Percentiles rank a stretch among this genome's conserved stretches.
These are phyloP conservation scores for Moricandia arvensis DNA, from an alignment of 345 rosid genomes.

Conservation along the genomic window DNA sequence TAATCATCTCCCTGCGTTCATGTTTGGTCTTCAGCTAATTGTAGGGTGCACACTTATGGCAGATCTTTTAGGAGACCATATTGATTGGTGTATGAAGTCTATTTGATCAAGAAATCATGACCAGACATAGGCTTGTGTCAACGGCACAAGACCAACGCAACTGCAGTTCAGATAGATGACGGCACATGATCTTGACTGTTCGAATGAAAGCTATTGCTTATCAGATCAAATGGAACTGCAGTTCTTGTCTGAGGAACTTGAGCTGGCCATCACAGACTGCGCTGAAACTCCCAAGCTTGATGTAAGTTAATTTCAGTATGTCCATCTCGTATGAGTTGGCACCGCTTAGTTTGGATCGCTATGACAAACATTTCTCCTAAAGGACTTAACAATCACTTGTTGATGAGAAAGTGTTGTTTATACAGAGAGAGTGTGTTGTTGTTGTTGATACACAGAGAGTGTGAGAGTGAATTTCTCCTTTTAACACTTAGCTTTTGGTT, in stretches of 20 bases:
- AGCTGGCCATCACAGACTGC: conserved; percentile 70
- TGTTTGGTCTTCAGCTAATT: conserved; percentile 13
- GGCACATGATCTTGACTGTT: too few relatives aligned
- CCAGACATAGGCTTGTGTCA: conserved; percentile 41
- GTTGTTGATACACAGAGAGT: background rate
- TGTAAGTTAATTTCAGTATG: conserved; percentile 45
- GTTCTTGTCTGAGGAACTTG: conserved; percentile 77
- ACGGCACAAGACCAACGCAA: conserved; percentile 37
- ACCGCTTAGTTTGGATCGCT: background rate
- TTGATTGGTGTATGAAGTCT: conserved; percentile 14
- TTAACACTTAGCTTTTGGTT: conserved; percentile 29
- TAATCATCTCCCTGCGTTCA: background rate
- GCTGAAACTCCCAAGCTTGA: conserved; percentile 79
- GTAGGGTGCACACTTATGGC: background rate
- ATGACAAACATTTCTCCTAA: background rate
- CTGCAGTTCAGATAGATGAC: too few relatives aligned
- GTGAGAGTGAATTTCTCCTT: background rate
- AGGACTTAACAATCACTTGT: background rate
- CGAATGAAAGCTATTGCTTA: too few relatives aligned
- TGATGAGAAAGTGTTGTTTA: background rate
- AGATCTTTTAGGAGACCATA: conserved; percentile 31
- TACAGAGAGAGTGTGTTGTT: background rate
- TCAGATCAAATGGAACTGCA: too few relatives aligned
- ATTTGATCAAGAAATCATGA: conserved; percentile 37
- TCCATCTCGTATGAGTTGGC: conserved; percentile 4